Base-by-base conservation (phyloP, 371 early-diverging fungal genomes). In the Globomyces sp. region DNA sequence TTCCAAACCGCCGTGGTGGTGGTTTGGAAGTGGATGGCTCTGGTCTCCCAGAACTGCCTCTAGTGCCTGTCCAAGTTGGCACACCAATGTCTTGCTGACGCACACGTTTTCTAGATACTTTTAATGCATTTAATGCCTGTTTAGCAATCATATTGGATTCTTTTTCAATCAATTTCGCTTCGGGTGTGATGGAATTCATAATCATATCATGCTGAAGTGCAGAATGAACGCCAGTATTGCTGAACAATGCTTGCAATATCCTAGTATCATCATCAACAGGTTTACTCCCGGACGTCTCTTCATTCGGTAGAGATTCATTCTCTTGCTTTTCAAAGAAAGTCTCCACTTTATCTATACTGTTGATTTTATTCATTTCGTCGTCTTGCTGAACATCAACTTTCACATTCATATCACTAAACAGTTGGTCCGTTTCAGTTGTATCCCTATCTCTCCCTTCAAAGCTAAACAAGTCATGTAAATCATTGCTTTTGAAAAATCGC, bases 181-280 rank as follows among this genome's bases (percentile, higher is more conserved):
- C 91, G 3, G 85, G 86, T 3, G 77, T 83, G 2, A 78, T 75
- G 9, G 87, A 80, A 50, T 87, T 86, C 75, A 94, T 82, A 51
- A 95, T 91, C 34, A 83, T 86, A 67, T 96, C 97, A 68, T 96
- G 95, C 57, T 90, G 78, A 34, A 95, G 70, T 0, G 91, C 94
- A 57, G 92, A 88, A 65, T 92, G 92, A 13, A 95, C 85, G 0
- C 92, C 92, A 0, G 90, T 86, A 76, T 86, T 87, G 72, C 89
- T 84, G 70, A 93, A 92, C 41, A 95, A 70, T 34, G 85, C 86
- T 6, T 82, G 67, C 11, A 95, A 74, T 2, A 95, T 86, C 40
- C 84, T 77, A 48, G 83, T 79, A 49, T 90, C 88, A 34, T 68
- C 69, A 57, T 36, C 13, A 9, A 10, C 36, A 6, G 2, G 57